These are phyloP conservation scores for Debaryomyces hansenii DNA, from an alignment of 805 yeast genomes.

Conservation along the genomic window DNA sequence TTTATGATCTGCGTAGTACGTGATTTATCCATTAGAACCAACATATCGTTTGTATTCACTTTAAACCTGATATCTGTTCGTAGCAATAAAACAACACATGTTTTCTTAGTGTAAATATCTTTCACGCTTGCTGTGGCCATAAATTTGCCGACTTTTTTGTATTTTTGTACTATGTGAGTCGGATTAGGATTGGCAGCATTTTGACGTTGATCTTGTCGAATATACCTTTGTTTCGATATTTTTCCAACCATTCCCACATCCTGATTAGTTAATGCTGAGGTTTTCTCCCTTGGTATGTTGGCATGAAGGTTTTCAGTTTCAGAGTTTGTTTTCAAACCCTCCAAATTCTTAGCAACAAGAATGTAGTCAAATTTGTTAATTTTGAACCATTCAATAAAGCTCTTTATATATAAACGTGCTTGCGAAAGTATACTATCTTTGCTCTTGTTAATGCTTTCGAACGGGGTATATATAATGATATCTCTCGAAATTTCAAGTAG, in stretches of 20 bases:
- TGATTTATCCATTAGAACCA: conserved; percentile 1
- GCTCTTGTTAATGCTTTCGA: background rate
- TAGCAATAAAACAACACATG: conserved; percentile 3
- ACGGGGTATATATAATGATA: background rate
- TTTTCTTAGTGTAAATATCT: conserved; percentile 1
- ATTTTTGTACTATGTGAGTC: conserved; percentile 5
- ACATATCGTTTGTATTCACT: conserved; percentile 1
- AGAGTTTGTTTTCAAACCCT: background rate
- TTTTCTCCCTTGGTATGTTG: background rate
- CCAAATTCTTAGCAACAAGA: background rate
- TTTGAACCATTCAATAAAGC: conserved; percentile 9
- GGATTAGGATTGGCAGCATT: background rate
- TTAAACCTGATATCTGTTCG: conserved; percentile 3
- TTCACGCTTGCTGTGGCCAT: conserved; percentile 3
- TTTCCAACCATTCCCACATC: background rate
- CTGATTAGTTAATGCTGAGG: background rate
- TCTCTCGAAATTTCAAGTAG: background rate
- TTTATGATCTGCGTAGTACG: background rate
- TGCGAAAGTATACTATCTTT: background rate
- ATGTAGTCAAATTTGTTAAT: conserved; percentile 7
- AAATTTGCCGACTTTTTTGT: conserved; percentile 6
- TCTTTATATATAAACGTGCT: background rate
- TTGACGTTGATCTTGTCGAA: background rate
- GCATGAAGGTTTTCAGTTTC: background rate
- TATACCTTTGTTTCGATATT: background rate